Conservation (phyloP, 164 flowering plant species). For the Macadamia tetraphylla region DNA sequence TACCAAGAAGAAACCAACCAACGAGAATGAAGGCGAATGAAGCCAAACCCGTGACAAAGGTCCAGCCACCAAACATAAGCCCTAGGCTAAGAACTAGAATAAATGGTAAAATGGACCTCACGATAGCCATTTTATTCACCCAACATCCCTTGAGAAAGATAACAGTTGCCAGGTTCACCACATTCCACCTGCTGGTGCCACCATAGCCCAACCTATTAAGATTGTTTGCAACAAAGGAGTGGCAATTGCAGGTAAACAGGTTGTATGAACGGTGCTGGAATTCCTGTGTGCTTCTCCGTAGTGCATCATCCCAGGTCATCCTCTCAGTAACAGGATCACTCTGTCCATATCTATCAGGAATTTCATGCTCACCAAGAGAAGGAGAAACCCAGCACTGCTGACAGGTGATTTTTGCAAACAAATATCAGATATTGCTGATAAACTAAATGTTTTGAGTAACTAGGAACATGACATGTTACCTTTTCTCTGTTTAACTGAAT, state of each 20-base stretch:
- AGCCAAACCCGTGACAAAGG: slow-evolving; percentile 46
- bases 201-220: slow-evolving; percentile 62
- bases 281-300: slow-evolving; percentile 70
- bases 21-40: slow-evolving; percentile 41
- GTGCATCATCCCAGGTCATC: slow-evolving; percentile 70
- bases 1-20: slow-evolving; percentile 82
- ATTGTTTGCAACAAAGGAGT: slow-evolving; percentile 83
- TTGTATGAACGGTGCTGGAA: slow-evolving; percentile 82
- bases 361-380: slow-evolving; percentile 9
- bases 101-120: slow-evolving; percentile 61
- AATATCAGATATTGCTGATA: not conserved
- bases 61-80: slow-evolving; percentile 49
- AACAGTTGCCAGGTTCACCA: slow-evolving; percentile 73
- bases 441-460: not conserved
- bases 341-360: slow-evolving; percentile 16
- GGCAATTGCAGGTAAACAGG: slow-evolving; percentile 91
- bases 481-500: slow-evolving; percentile 61
- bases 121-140: slow-evolving; percentile 52
- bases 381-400: slow-evolving; percentile 42
- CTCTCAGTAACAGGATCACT: slow-evolving; percentile 26
- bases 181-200: slow-evolving; percentile 66
- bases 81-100: slow-evolving; percentile 45
- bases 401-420: not conserved
- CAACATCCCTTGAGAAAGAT: slow-evolving; percentile 72
- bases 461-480: slow-evolving; percentile 29